Evolutionary conservation across 768 basidiomycete species (phyloP), one percentile per base, ranked within the genome.

Genomic region (Naematelia aurantialba): DNA sequence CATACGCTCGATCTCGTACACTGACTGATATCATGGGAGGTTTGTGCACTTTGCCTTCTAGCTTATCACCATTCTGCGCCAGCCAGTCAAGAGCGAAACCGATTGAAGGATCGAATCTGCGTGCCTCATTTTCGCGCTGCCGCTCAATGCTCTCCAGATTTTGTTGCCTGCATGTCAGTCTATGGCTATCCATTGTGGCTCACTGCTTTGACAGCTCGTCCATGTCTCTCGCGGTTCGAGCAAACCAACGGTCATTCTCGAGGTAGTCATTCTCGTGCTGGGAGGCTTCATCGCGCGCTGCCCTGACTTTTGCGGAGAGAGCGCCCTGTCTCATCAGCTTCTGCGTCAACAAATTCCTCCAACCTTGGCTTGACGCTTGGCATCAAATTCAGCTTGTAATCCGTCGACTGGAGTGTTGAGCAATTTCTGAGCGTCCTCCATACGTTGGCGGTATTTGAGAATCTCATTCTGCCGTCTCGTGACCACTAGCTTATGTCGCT

Each of bases 31-130:
- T 81, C 65, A 85, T 79, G 0, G 91, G 85, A 14, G 96, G 94
- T 75, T 92, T 89, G 59, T 88, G 85, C n/a, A 97, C 85, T 55
- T 86, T 82, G 83, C 85, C 86, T 73, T 83, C 84, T 80, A 98
- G 91, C 58, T 79, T 78, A 61, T 82, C 50, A 48, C 79, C 81
- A 69, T 92, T 85, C 12, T 67, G 21, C 22, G 50, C 42, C 21
- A 75, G 60, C 73, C 73, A 76, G 12, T 71, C 60, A 14, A 76
- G 58, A 12, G 67, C 57, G 44, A 56, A 76, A 1, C 27, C 65
- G 21, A 68, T 66, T 1, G 66, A 69, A 4, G 63, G 61, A 66
- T 92, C 87, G 80, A 81, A 82, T 0, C 72, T 62, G 5, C 69
- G 54, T 44, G 89, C 80, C 22, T 70, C 79, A 24, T 82, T 76